Percentiles rank a stretch among this genome's conserved stretches.
Evolutionary conservation across 208 protist species (phyloP).

Genomic region (Acanthamoeba royreba): DNA sequence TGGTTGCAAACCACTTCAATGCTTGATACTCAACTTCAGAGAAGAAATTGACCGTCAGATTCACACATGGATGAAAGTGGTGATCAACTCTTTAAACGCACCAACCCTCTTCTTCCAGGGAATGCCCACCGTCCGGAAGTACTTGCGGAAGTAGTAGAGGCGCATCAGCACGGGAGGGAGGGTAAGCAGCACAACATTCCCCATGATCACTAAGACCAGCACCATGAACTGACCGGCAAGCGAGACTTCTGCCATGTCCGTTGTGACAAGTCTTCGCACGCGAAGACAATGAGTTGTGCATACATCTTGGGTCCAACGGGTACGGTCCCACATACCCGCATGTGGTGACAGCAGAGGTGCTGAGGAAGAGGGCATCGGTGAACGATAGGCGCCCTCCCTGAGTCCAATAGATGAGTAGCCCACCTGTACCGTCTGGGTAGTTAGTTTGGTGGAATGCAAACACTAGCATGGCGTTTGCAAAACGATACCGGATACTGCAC

Average conservation of each 20-base stretch:
- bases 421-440: background rate
- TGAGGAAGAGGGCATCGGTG: constrained; percentile 20
- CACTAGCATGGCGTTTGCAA: background rate
- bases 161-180: background rate
- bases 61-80: no score
- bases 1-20: background rate
- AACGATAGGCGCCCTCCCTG: background rate
- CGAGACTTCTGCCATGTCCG: background rate
- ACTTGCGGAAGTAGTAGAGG: background rate
- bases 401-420: background rate
- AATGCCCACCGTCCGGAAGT: background rate
- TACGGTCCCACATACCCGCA: background rate
- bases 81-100: background rate
- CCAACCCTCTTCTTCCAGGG: background rate
- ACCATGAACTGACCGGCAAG: background rate
- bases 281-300: background rate
- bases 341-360: constrained; percentile 10
- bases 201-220: background rate
- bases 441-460: background rate
- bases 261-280: background rate
- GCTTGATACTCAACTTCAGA: background rate
- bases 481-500: background rate
- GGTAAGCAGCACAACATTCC: background rate
- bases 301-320: background rate
- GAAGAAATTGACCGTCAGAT: no score